These are phyloP conservation scores for Chalaropsis ovoidea DNA, from an alignment of 2,329 filamentous ascomycete species.

Conservation along the genomic window DNA sequence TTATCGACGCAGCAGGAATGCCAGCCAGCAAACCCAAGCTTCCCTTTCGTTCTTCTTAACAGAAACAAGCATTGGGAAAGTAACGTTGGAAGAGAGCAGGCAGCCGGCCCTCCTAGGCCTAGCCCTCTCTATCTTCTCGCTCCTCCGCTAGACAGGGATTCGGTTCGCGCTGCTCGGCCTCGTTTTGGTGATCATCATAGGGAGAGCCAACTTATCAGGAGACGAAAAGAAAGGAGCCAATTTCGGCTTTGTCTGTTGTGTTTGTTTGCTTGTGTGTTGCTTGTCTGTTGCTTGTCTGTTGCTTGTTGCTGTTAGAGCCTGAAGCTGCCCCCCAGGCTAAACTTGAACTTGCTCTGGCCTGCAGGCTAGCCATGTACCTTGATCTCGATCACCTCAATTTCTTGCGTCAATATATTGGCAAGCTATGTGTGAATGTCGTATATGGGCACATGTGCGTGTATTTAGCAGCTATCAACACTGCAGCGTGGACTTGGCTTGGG, in stretches of 20 bases:
- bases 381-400: neutral
- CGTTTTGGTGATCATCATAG: neutral
- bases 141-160: neutral
- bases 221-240: neutral
- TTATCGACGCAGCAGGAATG: neutral
- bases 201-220: neutral
- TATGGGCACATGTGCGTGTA: neutral
- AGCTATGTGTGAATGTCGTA: neutral
- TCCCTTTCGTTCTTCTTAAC: neutral
- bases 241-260: conserved; percentile 3
- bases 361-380: neutral
- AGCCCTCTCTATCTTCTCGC: neutral
- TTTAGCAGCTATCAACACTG: neutral
- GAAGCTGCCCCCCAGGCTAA: too few relatives aligned
- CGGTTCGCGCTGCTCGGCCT: neutral
- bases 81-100: too few relatives aligned
- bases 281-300: neutral
- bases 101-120: too few relatives aligned
- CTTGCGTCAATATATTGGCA: neutral
- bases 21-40: neutral
- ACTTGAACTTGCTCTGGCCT: too few relatives aligned
- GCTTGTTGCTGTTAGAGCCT: neutral
- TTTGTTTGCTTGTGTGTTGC: neutral
- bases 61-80: too few relatives aligned
- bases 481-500: neutral